Conservation (phyloP, 2,329 filamentous ascomycete genomes). For the Calonectria pseudoreteaudii region DNA sequence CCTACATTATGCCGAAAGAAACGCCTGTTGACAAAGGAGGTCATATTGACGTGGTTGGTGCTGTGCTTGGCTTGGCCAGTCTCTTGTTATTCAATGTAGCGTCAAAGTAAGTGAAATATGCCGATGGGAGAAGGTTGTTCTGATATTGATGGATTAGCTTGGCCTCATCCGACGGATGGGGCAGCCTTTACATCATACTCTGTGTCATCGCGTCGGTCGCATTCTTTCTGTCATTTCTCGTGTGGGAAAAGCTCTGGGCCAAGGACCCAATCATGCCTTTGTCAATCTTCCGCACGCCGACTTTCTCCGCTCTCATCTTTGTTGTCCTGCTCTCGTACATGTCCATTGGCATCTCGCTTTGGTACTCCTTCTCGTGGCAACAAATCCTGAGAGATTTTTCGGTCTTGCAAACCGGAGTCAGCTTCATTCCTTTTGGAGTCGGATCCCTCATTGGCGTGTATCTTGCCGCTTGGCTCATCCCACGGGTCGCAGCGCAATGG, state of each 20-base stretch:
- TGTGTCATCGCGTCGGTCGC: conserved; percentile 51
- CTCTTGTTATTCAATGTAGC: conserved; percentile 61
- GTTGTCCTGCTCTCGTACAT: conserved; percentile 60
- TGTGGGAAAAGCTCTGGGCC: conserved; percentile 56
- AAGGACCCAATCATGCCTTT: conserved; percentile 59
- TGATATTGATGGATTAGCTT: conserved; percentile 24
- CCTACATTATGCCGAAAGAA: conserved; percentile 28
- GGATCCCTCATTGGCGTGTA: conserved; percentile 43
- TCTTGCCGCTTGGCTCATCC: conserved; percentile 55
- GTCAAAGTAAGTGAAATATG: conserved; percentile 55
- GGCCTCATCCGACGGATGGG: conserved; percentile 60
- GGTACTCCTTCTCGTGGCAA: conserved; percentile 61
- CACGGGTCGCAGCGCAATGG: neutral
- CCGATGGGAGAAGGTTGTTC: no score
- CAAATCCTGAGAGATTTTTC: conserved; percentile 54
- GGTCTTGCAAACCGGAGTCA: conserved; percentile 50
- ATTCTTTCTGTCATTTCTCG: conserved; percentile 46
- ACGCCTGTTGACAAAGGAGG: conserved; percentile 40
- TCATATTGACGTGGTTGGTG: conserved; percentile 51
- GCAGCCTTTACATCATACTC: conserved; percentile 53
- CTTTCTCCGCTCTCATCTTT: conserved; percentile 55
- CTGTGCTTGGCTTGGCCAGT: conserved; percentile 50
- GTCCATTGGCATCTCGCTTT: conserved; percentile 59
- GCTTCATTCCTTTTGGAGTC: conserved; percentile 55
- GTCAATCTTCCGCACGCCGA: conserved; percentile 57